Base-by-base conservation (phyloP, 1,284 basidiomycete species). In the Xanthoconium separans region DNA sequence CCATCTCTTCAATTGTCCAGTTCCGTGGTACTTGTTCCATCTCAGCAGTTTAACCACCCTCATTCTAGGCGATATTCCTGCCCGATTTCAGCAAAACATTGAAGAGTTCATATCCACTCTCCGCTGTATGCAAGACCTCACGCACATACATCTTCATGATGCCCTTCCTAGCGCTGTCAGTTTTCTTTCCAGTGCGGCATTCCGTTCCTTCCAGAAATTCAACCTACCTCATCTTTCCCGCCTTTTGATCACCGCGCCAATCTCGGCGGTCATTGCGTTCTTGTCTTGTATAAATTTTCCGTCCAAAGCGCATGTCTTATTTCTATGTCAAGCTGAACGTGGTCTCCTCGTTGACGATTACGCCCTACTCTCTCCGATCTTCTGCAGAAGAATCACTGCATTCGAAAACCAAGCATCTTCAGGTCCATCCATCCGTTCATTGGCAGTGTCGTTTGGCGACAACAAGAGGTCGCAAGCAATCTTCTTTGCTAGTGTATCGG, bases 21-120 rank as follows among this genome's bases (percentile, higher is more conserved):
- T 34, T 1, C 15, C 59, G 1, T 73, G 66, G 69, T 42, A 56
- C 34, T 66, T 60, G 0, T 52, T 63, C 2, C 40, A 63, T 6
- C 51, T 69, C n/a, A 54, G 22, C n/a, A 55, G 60, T 41, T 62
- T 75, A 6, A 70, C 63, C 10, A 47, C 51, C 18, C 59, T 74
- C 49, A 55, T 43, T 15, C 50, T 73, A 5, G 16, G 56, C 24
- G 12, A 58, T 39, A 44, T 64, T 5, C 51, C 58, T 30, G 20
- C 2, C 4, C 36, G 43, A 2, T 50, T 57, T 18, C 60, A 55
- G 8, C 64, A 61, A 8, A 55, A 54, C 3, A 50, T 53, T 11
- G 16, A n/a, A 2, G 64, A 65, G 20, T 52, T 75, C 15, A 44
- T 64, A 13, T 40, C 59, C 34, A 53, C 51, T 4, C 58, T 75